Evolutionary conservation across 2,329 filamentous ascomycete genomes (phyloP), one percentile per base, ranked within the genome.

Genomic region (Exophiala sideris): DNA sequence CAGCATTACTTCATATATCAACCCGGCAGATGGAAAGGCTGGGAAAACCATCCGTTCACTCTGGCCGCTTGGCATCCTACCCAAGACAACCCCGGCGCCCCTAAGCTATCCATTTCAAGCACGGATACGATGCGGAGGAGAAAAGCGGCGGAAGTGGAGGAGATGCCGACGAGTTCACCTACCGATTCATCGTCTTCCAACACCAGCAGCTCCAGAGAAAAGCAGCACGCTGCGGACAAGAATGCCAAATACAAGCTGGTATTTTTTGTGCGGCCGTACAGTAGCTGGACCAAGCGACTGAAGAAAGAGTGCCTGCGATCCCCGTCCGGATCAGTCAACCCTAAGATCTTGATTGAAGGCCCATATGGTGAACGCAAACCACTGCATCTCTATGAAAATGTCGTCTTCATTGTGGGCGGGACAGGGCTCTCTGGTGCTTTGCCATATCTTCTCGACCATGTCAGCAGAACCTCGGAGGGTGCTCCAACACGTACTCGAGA

Each of bases 11-110:
- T 76, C 50, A 62, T 80, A 8, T 78, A 79, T 50, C 69, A 73
- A 41, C 72, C 76, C 0, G 65, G 73, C 5, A 67, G 70, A n/a
- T 63, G 73, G 9, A 68, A 69, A 8, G 69, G 74, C 1, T 80
- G 75, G 67, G 73, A 80, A 51, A 79, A 70, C 49, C 78, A 81
- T 57, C 78, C 78, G 0, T 80, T 81, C 59, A 76, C 73, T 0
- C 62, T 77, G 1, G 74, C 69, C 36, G 61, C 59, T 0, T 71
- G 54, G 62, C 61, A 52, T 14, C 2, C 18, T 21, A 20, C 12
- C 32, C 11, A 35, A 2, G 11, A 4, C 3, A 7, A 21, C 16
- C 1, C 20, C 34, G 39, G 20, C 14, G 3, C 12, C 2, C 16
- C 12, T 10, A 36, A 33, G 12, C 6, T 29, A 21, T n/a, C 52